A percentile compares a stretch with the other conserved stretches of the same genome.
Evolutionary conservation across 2,329 filamentous ascomycete genomes (phyloP).

Genomic region (Penicillium italicum): DNA sequence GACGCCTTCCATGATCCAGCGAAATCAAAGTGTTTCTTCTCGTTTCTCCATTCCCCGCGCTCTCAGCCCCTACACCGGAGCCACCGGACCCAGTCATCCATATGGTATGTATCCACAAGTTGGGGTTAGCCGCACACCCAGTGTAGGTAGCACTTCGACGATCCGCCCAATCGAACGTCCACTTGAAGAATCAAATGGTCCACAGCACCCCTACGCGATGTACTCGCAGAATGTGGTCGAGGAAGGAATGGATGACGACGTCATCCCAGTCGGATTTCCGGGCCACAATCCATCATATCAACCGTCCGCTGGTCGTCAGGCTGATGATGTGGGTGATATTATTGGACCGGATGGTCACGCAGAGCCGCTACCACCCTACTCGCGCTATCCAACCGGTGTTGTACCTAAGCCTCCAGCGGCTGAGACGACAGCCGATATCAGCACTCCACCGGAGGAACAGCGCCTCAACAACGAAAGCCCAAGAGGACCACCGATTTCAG

Average conservation of each 20-base stretch:
- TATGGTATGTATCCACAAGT: conserved; percentile 82
- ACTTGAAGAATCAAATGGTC: conserved; percentile 60
- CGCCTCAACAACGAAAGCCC: conserved; percentile 39
- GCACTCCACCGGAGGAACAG: conserved; percentile 51
- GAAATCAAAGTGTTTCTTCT: conserved; percentile 45
- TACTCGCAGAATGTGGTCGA: conserved; percentile 77
- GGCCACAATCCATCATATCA: conserved; percentile 65
- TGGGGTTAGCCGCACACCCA: conserved; percentile 54
- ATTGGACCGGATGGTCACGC: conserved; percentile 84
- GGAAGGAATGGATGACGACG: conserved; percentile 46
- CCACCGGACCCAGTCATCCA: conserved; percentile 73
- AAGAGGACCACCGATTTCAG: conserved; percentile 28
- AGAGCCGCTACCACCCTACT: conserved; percentile 88
- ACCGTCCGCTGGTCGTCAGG: conserved; percentile 60
- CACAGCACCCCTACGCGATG: conserved; percentile 80
- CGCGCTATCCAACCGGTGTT: conserved; percentile 77
- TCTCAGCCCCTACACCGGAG: conserved; percentile 65
- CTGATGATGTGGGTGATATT: conserved; percentile 81
- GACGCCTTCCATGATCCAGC: conserved; percentile 33
- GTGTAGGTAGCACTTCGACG: conserved; percentile 69
- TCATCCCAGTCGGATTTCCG: conserved; percentile 70
- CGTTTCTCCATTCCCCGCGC: conserved; percentile 46
- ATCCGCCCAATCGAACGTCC: conserved; percentile 56
- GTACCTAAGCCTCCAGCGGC: conserved; percentile 52
- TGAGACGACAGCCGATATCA: conserved; percentile 23